phyloP scores from a whole-genome alignment of 371 early-diverging fungal species.

The Batrachochytrium dendrobatidis region DNA sequence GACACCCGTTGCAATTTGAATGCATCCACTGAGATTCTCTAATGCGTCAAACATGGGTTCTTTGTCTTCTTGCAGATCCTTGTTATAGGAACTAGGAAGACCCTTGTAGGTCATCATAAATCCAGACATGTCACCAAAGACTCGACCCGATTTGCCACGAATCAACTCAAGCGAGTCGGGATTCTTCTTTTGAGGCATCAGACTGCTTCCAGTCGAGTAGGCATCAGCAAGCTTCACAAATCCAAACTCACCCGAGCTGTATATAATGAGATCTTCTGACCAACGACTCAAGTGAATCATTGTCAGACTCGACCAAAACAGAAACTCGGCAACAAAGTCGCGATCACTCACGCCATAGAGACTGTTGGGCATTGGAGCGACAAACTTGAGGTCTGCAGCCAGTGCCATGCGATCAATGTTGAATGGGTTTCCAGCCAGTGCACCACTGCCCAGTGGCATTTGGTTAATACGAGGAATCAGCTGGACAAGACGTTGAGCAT shows the following conservation, averaged over 20 bases:
- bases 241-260: conserved; percentile 85
- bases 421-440: conserved; percentile 96
- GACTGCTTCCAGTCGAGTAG: conserved; percentile 91
- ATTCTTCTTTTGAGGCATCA: conserved; percentile 99
- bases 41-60: conserved; percentile 94
- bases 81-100: conserved; percentile 94
- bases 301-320: conserved; percentile 80
- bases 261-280: conserved; percentile 92
- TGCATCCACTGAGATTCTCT: conserved; percentile 77
- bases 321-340: conserved; percentile 92
- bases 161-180: conserved; percentile 92
- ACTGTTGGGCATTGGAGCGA: conserved; percentile 74
- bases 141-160: conserved; percentile 92
- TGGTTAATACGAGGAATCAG: conserved; percentile 70
- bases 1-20: conserved; percentile 87
- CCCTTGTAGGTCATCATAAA: conserved; percentile 97
- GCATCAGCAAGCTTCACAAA: conserved; percentile 90
- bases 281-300: conserved; percentile 89
- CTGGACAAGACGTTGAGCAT: conserved; percentile 76
- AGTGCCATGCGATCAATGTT: conserved; percentile 83
- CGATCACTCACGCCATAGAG: conserved; percentile 88
- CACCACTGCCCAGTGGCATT: conserved; percentile 88
- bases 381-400: conserved; percentile 81
- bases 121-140: conserved; percentile 89
- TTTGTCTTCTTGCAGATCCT: conserved; percentile 97